phyloP scores from a whole-genome alignment of 768 basidiomycete genomes.

The Sarcodon sp. region DNA sequence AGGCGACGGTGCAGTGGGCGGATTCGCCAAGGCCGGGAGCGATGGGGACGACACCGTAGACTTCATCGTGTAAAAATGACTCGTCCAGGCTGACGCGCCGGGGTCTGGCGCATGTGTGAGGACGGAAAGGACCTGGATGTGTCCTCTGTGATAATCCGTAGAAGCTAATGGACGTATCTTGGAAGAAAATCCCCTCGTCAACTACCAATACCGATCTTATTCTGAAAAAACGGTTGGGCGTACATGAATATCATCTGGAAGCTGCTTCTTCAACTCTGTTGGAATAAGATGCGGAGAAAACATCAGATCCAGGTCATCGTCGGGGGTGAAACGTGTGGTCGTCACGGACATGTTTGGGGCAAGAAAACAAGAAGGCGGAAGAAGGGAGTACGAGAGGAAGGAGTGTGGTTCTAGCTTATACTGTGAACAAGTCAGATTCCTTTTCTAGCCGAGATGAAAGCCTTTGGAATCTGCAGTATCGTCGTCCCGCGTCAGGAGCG shows the following conservation, averaged over 20 bases:
- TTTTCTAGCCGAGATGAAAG: too few relatives aligned
- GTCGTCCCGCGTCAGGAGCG: too few relatives aligned
- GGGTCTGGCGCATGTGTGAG: slow-evolving; percentile 61
- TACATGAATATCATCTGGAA: slow-evolving; percentile 62
- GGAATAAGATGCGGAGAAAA: slow-evolving; percentile 69
- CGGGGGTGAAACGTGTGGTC: slow-evolving; percentile 34
- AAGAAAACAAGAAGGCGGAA: too few relatives aligned
- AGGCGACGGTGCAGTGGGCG: too few relatives aligned
- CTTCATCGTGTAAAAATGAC: slow-evolving; percentile 48
- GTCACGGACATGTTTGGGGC: neutral
- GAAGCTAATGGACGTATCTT: slow-evolving; percentile 87
- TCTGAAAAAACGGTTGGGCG: slow-evolving; percentile 9
- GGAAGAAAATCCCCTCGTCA: too few relatives aligned
- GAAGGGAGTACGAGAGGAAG: too few relatives aligned
- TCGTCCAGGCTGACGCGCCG: slow-evolving; percentile 52
- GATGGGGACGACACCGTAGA: neutral
- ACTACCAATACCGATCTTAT: neutral
- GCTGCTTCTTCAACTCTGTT: slow-evolving; percentile 36
- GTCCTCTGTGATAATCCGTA: slow-evolving; percentile 71
- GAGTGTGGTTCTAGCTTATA: too few relatives aligned
- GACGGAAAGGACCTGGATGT: slow-evolving; percentile 70
- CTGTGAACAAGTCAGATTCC: too few relatives aligned
- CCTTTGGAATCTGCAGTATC: too few relatives aligned
- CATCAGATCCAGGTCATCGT: slow-evolving; percentile 60
- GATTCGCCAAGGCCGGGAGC: neutral